Evolutionary conservation across 441 rosid genomes (phyloP), one percentile per base, ranked within the genome.

Genomic region (Gossypium schwendimanii): DNA sequence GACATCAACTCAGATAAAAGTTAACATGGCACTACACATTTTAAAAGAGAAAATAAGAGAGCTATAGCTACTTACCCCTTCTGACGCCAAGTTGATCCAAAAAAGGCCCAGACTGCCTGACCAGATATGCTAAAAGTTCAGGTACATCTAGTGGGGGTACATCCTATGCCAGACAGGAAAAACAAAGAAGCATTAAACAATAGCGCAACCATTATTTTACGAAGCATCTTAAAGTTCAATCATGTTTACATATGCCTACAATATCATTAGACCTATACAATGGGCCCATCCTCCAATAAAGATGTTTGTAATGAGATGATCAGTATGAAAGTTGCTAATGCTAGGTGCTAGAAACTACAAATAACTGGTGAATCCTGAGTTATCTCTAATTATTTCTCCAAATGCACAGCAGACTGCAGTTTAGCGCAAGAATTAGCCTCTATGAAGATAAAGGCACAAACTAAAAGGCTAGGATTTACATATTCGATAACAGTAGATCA

Each of bases 51-150:
- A 69, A 52, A 11, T 1, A 10, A 45, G 55, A 71, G 68, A 70
- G 55, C 67, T 50, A 24, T 11, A 14, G 31, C 39, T 47, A 68
- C 85, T 83, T 81, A 77, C 97, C 98, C 79, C 78, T 89, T 79
- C 88, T 84, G 41, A 92, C 86, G 44, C 97, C 97, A 75, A 94
- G 86, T 74, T 94, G 97, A 83, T 94, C 97, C 78, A 94, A 81
- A 84, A 92, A 86, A 20, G 97, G 94, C 70, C 78, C 97, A 33
- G 97, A 92, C 67, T 91, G 97, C 75, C 93, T 87, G 76, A 91
- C 97, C 85, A 94, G 84, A 83, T 81, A 85, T 63, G 97, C 98
- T 67, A 94, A 80, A 73, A 94, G 96, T 78, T 94, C 98, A 7
- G 97, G 84, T 14, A 88, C 91, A 80, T 94, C 97, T 82, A 94